These are phyloP conservation scores for Cucurbita pepo DNA, from an alignment of 306 rosid genomes.

Conservation along the genomic window DNA sequence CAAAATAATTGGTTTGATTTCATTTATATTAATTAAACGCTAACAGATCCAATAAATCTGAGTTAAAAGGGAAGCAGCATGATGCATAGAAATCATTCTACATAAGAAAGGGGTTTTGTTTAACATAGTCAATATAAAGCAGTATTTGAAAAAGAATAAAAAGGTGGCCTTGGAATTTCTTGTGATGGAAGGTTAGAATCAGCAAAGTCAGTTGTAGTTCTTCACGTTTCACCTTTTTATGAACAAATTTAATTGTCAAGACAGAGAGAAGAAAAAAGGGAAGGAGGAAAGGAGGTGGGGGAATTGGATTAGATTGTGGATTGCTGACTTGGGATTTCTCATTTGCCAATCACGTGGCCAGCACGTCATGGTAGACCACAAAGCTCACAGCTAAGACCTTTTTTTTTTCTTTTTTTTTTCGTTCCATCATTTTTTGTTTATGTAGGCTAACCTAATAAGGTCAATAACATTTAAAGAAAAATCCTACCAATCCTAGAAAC, in stretches of 20 bases:
- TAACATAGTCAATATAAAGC: not conserved
- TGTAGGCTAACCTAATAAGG: conserved; percentile 45
- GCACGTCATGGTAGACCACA: conserved; percentile 69
- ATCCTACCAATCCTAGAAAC: not conserved
- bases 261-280: not conserved
- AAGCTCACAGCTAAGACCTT: conserved; percentile 13
- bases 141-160: not conserved
- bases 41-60: not conserved
- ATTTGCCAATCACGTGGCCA: conserved; percentile 83
- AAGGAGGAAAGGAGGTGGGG: not conserved
- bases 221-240: conserved; percentile 58
- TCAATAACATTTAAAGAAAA: conserved; percentile 33
- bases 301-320: conserved; percentile 19
- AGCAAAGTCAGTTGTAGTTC: conserved; percentile 49
- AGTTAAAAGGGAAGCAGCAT: not conserved
- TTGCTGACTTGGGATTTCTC: conserved; percentile 46
- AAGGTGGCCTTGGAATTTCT: conserved; percentile 45
- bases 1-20: not conserved
- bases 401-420: not conserved
- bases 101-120: not conserved
- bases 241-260: conserved; percentile 32
- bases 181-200: conserved; percentile 37
- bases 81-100: not conserved
- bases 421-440: not conserved
- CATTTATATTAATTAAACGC: not conserved